These are phyloP conservation scores for Lipomyces mesembrius DNA, from an alignment of 805 yeast genomes.

Conservation along the genomic window DNA sequence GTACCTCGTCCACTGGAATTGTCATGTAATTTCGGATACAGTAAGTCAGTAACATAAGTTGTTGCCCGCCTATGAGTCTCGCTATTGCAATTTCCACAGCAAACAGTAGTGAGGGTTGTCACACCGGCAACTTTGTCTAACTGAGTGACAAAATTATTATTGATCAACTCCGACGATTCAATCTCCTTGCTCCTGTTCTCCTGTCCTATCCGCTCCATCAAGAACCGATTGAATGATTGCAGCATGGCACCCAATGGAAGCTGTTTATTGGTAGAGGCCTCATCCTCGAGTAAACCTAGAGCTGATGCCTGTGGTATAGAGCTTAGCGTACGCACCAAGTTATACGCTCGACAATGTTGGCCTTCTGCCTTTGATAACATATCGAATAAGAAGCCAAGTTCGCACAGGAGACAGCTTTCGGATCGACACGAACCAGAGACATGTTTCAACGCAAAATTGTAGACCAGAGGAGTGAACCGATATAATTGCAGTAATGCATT, in stretches of 20 bases:
- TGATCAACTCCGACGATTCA: constrained; percentile 13
- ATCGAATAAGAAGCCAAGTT: constrained; percentile 86
- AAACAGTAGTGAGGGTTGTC: constrained; percentile 34
- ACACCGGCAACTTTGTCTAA: constrained; percentile 35
- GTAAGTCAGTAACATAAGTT: constrained; percentile 39
- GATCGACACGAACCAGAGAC: constrained; percentile 59
- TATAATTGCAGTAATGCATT: constrained; percentile 81
- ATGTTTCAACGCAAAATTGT: constrained; percentile 62
- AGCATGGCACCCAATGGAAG: constrained; percentile 44
- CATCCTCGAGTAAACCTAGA: constrained; percentile 59
- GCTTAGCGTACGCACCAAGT: constrained; percentile 64
- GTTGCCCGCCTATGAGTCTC: constrained; percentile 35
- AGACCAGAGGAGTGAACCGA: constrained; percentile 74
- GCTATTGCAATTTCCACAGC: constrained; percentile 39
- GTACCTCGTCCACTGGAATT: background rate
- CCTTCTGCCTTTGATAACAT: constrained; percentile 86
- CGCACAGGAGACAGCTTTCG: constrained; percentile 62
- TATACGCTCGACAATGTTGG: constrained; percentile 77
- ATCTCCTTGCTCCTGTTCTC: constrained; percentile 48
- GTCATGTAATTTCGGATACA: constrained; percentile 28
- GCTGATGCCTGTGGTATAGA: constrained; percentile 56
- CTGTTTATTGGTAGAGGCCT: constrained; percentile 35
- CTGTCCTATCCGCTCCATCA: constrained; percentile 57
- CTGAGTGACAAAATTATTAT: constrained; percentile 4
- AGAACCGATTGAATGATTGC: constrained; percentile 62